Evolutionary conservation across 2,329 filamentous ascomycete genomes (phyloP).

Genomic region (Ascochyta fabae): DNA sequence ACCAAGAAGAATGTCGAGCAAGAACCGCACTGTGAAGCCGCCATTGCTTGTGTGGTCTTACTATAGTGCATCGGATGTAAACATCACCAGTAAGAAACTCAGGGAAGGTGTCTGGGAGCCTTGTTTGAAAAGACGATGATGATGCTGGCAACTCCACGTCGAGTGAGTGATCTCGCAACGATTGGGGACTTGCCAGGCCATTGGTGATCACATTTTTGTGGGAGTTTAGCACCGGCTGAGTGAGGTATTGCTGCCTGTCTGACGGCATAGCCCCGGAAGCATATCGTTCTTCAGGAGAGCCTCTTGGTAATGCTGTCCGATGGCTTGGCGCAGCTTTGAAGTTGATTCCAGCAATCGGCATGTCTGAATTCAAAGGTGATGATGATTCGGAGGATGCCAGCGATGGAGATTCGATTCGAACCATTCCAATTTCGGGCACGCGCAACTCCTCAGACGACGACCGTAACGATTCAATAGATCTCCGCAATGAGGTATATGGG

Average conservation of each 20-base stretch:
- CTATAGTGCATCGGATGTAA: not conserved
- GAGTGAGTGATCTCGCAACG: not conserved
- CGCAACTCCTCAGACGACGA: not conserved
- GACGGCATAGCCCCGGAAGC: not conserved
- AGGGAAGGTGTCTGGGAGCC: slow-evolving; percentile 7
- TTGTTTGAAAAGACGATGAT: not conserved
- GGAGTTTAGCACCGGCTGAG: not conserved
- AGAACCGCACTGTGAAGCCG: slow-evolving; percentile 24
- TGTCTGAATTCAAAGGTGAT: not conserved
- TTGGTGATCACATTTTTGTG: not conserved
- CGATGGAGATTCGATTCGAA: not conserved
- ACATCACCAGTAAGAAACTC: slow-evolving; percentile 10
- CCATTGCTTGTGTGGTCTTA: slow-evolving; percentile 6
- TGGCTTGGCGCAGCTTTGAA: not conserved
- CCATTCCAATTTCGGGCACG: not conserved
- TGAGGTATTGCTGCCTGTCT: not conserved
- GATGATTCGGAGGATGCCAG: not conserved
- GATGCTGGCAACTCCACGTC: not conserved
- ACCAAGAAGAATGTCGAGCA: slow-evolving; percentile 23
- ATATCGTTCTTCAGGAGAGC: not conserved
- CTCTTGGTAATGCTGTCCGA: not conserved
- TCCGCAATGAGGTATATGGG: not conserved
- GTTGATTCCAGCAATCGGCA: not conserved
- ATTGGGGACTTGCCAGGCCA: not conserved
- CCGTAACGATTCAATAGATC: too few relatives aligned